Evolutionary conservation across 2,329 filamentous ascomycete species (phyloP).

Genomic region (Shiraia sp.): DNA sequence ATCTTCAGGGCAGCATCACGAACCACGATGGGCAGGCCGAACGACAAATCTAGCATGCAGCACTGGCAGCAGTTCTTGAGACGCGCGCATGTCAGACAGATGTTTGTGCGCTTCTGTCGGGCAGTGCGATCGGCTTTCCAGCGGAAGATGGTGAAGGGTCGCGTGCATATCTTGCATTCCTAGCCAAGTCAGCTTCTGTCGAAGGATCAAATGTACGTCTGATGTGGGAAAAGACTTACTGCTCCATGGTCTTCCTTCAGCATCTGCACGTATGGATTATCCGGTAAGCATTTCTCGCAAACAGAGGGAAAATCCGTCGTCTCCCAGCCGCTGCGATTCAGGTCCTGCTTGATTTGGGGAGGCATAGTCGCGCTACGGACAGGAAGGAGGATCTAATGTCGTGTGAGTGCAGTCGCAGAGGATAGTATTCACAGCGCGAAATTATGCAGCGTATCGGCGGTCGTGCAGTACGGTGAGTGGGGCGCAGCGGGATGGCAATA

Average conservation of each 20-base stretch:
- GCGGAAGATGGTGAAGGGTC: constrained; percentile 92
- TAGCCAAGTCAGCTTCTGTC: constrained; percentile 57
- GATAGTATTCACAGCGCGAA: not conserved
- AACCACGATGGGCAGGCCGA: constrained; percentile 91
- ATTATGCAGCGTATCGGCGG: not conserved
- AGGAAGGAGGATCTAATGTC: constrained; percentile 1
- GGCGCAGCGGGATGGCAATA: constrained; percentile 9
- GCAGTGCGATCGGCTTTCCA: constrained; percentile 93
- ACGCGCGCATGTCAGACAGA: constrained; percentile 94
- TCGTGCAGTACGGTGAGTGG: not conserved
- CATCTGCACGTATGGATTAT: constrained; percentile 99
- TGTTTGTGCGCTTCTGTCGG: constrained; percentile 89
- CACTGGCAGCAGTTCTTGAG: constrained; percentile 99
- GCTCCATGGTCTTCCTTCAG: constrained; percentile 94
- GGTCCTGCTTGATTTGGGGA: constrained; percentile 92
- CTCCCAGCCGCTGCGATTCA: constrained; percentile 96
- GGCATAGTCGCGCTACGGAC: constrained; percentile 60
- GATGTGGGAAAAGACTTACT: constrained; percentile 61
- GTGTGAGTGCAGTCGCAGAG: not conserved
- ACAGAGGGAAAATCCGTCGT: constrained; percentile 87
- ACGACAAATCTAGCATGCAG: constrained; percentile 97
- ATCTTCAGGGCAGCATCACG: constrained; percentile 97
- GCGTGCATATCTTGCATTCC: constrained; percentile 74
- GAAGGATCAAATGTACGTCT: not conserved
- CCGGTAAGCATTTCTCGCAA: constrained; percentile 89